Conservation (phyloP, 2,329 filamentous ascomycete genomes). For the Sporothrix humicola region DNA sequence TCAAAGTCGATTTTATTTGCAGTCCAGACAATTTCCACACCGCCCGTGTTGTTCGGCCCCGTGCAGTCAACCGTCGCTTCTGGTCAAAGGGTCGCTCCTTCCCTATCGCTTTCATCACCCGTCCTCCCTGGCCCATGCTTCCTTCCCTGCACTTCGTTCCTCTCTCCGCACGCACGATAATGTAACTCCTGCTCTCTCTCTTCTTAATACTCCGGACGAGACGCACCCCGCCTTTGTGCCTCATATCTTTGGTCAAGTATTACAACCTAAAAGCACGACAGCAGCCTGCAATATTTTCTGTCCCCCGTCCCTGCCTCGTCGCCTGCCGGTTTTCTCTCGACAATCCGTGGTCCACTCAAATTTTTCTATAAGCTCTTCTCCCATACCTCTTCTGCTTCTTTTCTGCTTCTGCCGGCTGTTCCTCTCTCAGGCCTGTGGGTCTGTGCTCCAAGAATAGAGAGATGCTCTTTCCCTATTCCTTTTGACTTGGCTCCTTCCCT, state of each 20-base stretch:
- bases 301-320: neutral
- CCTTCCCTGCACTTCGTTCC: neutral
- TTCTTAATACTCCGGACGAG: neutral
- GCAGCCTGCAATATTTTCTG: neutral
- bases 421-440: neutral
- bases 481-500: neutral
- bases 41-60: neutral
- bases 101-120: conserved; percentile 8
- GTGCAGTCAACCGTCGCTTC: neutral
- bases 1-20: too few relatives aligned
- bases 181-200: neutral
- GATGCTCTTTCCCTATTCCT: neutral
- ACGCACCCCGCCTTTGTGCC: conserved; percentile 22
- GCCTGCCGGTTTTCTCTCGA: neutral
- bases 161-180: neutral
- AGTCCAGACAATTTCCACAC: neutral
- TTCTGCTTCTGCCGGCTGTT: conserved; percentile 1
- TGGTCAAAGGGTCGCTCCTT: conserved; percentile 20
- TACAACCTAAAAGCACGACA: neutral
- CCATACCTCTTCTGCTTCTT: neutral
- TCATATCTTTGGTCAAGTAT: neutral
- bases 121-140: conserved; percentile 11
- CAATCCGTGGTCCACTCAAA: conserved; percentile 5
- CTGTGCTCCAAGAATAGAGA: neutral
- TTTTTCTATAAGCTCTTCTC: neutral